Evolutionary conservation across 805 yeast genomes (phyloP).

Genomic region (Priceomyces medius): DNA sequence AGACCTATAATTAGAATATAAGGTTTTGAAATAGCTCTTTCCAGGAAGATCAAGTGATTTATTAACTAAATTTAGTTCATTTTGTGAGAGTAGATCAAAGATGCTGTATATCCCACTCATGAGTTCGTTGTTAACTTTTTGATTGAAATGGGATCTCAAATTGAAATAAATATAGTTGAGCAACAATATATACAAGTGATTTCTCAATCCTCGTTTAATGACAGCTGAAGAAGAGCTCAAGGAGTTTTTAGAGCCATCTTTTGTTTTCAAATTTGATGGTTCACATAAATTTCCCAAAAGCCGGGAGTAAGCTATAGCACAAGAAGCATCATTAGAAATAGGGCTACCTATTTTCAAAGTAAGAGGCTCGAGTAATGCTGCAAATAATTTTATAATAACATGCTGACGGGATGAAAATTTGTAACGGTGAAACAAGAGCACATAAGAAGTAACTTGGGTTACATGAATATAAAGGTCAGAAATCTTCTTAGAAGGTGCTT

Average conservation of each 20-base stretch:
- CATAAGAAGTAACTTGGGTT: constrained; percentile 54
- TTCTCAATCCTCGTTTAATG: constrained; percentile 61
- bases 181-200: constrained; percentile 58
- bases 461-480: constrained; percentile 36
- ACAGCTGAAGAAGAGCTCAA: constrained; percentile 56
- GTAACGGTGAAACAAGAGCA: constrained; percentile 66
- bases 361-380: constrained; percentile 51
- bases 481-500: constrained; percentile 7
- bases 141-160: constrained; percentile 48
- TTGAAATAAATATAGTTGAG: constrained; percentile 57
- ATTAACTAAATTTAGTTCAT: constrained; percentile 63
- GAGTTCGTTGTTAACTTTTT: constrained; percentile 48
- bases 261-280: constrained; percentile 47
- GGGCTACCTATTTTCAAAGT: constrained; percentile 21
- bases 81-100: constrained; percentile 66
- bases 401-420: constrained; percentile 75
- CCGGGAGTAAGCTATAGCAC: constrained; percentile 55
- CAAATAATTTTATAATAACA: constrained; percentile 50
- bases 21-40: constrained; percentile 59
- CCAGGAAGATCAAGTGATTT: constrained; percentile 68
- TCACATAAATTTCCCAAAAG: constrained; percentile 70
- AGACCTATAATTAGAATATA: constrained; percentile 72
- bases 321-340: constrained; percentile 21
- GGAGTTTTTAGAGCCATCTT: constrained; percentile 27
- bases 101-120: constrained; percentile 57